phyloP scores from a whole-genome alignment of 306 rosid genomes.

The Quercus robur region DNA sequence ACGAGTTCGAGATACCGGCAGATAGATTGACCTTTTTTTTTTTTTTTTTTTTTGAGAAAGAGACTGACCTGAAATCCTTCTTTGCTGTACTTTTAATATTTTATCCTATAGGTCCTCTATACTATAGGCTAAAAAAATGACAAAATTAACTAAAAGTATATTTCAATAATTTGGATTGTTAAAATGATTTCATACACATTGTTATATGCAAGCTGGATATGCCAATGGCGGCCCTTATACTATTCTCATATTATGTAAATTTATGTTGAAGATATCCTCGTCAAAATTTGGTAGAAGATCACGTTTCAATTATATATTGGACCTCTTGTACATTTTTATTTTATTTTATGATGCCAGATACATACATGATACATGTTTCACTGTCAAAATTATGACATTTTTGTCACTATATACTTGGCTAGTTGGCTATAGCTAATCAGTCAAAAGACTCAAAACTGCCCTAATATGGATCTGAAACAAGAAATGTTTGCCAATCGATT shows the following conservation, averaged over 20 bases:
- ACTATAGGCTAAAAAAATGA: too few species aligned
- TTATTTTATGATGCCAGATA: background rate
- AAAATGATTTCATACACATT: background rate
- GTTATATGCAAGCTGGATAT: too few species aligned
- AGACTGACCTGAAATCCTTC: too few species aligned
- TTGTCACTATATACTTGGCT: background rate
- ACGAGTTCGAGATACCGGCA: too few species aligned
- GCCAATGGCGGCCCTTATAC: too few species aligned
- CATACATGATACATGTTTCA: background rate
- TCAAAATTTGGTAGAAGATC: background rate
- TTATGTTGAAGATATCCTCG: background rate
- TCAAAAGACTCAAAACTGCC: background rate
- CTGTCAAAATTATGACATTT: background rate
- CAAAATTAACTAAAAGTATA: too few species aligned
- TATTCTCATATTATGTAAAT: too few species aligned
- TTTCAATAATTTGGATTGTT: background rate
- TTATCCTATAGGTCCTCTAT: too few species aligned
- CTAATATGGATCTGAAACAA: background rate
- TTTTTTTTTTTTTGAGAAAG: too few species aligned
- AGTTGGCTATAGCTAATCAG: background rate
- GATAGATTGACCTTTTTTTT: too few species aligned
- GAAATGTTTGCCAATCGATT: background rate
- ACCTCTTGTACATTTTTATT: background rate
- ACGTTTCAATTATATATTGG: background rate
- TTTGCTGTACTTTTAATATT: too few species aligned